phyloP scores from a whole-genome alignment of 2,329 filamentous ascomycete species.

The Paraphaeosphaeria minitans region DNA sequence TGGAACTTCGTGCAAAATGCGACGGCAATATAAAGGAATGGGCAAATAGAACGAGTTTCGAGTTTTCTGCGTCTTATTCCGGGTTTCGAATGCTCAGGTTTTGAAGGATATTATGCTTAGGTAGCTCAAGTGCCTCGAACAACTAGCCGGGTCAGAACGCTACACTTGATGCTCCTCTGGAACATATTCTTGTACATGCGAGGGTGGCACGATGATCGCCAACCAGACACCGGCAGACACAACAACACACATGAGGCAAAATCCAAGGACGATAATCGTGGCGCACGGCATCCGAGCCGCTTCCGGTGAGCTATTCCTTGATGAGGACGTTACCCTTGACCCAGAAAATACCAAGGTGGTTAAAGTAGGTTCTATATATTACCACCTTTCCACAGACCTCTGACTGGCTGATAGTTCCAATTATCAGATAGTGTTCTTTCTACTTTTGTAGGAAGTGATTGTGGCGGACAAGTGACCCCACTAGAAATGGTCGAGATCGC shows the following conservation, averaged over 20 bases:
- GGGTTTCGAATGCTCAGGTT: no score
- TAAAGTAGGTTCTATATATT: constrained; percentile 47
- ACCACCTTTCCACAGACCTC: background rate
- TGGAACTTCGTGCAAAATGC: no score
- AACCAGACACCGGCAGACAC: constrained; percentile 69
- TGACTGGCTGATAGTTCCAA: background rate
- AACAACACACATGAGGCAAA: constrained; percentile 62
- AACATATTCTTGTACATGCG: constrained; percentile 72
- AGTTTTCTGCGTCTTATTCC: no score
- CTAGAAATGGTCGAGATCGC: background rate
- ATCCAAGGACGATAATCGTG: constrained; percentile 67
- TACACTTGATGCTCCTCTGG: constrained; percentile 63
- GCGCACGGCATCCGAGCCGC: constrained; percentile 61
- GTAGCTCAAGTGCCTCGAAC: no score
- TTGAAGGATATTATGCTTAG: no score
- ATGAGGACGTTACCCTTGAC: constrained; percentile 70
- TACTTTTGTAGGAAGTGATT: background rate
- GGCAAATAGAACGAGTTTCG: no score
- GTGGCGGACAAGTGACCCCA: background rate
- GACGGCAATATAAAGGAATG: no score
- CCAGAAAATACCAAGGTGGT: constrained; percentile 62
- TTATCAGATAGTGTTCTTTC: background rate
- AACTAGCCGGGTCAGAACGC: constrained; percentile 61
- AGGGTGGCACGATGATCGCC: constrained; percentile 71
- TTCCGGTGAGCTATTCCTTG: constrained; percentile 67